These are phyloP conservation scores for Spizellomyces punctatus DNA, from an alignment of 192 early-diverging fungal genomes.

Conservation along the genomic window DNA sequence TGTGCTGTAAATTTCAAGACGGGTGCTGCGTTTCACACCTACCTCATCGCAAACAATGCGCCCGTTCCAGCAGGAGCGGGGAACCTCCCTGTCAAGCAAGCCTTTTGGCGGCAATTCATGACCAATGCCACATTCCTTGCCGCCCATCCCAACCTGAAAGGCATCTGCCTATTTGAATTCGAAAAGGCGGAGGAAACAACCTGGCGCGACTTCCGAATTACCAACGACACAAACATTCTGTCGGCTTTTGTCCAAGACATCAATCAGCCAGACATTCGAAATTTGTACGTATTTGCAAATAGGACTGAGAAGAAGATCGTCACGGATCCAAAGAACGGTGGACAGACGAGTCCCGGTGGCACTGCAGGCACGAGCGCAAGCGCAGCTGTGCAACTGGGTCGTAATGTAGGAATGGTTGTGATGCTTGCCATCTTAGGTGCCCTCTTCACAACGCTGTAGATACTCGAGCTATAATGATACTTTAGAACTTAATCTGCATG, in stretches of 20 bases:
- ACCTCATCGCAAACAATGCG: slow-evolving; percentile 4
- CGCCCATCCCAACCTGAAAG: slow-evolving; percentile 37
- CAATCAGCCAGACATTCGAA: background rate
- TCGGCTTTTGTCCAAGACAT: slow-evolving; percentile 33
- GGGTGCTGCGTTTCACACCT: slow-evolving; percentile 35
- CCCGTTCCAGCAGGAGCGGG: slow-evolving; percentile 34
- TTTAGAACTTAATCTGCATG: no score
- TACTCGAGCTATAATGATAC: no score
- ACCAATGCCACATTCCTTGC: slow-evolving; percentile 28
- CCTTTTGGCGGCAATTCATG: slow-evolving; percentile 38
- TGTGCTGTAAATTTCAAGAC: slow-evolving; percentile 8
- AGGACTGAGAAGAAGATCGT: no score
- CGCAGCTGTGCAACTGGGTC: no score
- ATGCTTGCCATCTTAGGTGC: no score
- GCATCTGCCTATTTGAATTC: slow-evolving; percentile 41
- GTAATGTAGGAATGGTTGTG: no score
- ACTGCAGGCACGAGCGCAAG: no score
- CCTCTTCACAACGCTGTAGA: no score
- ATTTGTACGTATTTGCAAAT: background rate
- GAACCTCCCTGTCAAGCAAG: slow-evolving; percentile 38
- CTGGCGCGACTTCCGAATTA: slow-evolving; percentile 32
- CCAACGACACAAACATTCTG: slow-evolving; percentile 19
- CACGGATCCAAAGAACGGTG: no score
- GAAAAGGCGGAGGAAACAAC: slow-evolving; percentile 31
- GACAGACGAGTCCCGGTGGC: no score